Base-by-base conservation (phyloP, 2,329 filamentous ascomycete species). In the Epichloe gansuensis region DNA sequence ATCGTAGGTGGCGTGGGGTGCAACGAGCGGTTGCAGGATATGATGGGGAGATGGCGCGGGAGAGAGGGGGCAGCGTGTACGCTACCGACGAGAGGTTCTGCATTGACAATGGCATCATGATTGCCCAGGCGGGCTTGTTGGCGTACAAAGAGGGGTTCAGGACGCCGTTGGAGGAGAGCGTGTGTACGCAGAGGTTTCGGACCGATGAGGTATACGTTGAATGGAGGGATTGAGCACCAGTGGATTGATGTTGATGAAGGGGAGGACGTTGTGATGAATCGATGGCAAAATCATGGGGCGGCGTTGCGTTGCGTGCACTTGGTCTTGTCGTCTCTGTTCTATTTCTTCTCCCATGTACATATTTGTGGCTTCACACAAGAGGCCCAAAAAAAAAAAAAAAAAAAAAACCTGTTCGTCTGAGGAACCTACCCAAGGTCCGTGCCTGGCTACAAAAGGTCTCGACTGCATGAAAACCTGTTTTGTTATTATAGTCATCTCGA, bases 81-180 rank as follows among this genome's bases (percentile, higher is more conserved):
- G 91, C 93, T 25, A 97, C 91, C 0, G 93, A 98, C 66, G 93
- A 98, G 74, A 78, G 93, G 46, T 98, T 95, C 67, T 98, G 93
- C 67, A 98, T 98, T 61, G 93, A 98, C 69, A 98, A 98, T 63
- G 93, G 93, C 48, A 97, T 98, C 65, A 98, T 98, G 93, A 98
- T 98, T 72, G 93, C 93, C 1, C 91, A 98, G 68, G 93, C 93
- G 2, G 93, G 93, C 2, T 70, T 98, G 61, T 67, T 96, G 62
- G 91, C 91, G 1, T 93, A 86, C 66, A 76, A 83, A 67, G 91
- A 83, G 15, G 91, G 91, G 1, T 90, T 89, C 64, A 76, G 71
- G 55, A 96, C 90, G 1, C 72, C 78, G 7, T 66, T 97, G 46
- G 82, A 85, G 57, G 87, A 96, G 45, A 91, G 86, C 60, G 88